phyloP scores from a whole-genome alignment of 2,329 filamentous ascomycete species.

The Thermomyces lanuginosus region DNA sequence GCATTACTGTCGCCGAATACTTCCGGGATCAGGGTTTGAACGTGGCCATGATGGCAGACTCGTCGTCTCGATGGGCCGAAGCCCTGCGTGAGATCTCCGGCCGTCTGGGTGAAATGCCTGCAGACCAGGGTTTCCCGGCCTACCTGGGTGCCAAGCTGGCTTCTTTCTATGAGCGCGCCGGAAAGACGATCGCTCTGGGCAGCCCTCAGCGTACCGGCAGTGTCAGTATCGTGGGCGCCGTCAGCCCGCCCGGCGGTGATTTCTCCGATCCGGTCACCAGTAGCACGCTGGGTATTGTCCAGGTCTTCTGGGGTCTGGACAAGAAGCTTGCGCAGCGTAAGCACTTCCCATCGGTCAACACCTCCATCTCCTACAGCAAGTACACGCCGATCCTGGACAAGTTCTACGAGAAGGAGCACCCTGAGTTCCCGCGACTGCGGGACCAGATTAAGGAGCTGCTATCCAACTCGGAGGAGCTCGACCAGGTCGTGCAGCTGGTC shows the following conservation, averaged over 20 bases:
- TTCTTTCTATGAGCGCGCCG: constrained; percentile 97
- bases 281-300: constrained; percentile 87
- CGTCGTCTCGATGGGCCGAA: constrained; percentile 94
- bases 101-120: constrained; percentile 98
- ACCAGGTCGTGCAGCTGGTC: constrained; percentile 96
- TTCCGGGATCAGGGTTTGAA: constrained; percentile 94
- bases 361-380: constrained; percentile 85
- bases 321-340: constrained; percentile 99
- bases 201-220: constrained; percentile 78
- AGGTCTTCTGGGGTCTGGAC: constrained; percentile 99
- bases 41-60: constrained; percentile 98
- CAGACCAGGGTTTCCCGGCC: constrained; percentile 97
- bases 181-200: constrained; percentile 68
- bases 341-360: constrained; percentile 98
- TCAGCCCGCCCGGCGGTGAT: constrained; percentile 94
- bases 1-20: constrained; percentile 87
- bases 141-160: constrained; percentile 94
- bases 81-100: constrained; percentile 96
- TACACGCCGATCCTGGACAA: constrained; percentile 79
- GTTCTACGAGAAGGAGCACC: constrained; percentile 84
- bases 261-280: constrained; percentile 96
- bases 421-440: constrained; percentile 83
- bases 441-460: constrained; percentile 89
- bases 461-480: constrained; percentile 87
- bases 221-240: constrained; percentile 94